Conservation (phyloP, 2,329 filamentous ascomycete genomes). For the Neofusicoccum umdonicola region DNA sequence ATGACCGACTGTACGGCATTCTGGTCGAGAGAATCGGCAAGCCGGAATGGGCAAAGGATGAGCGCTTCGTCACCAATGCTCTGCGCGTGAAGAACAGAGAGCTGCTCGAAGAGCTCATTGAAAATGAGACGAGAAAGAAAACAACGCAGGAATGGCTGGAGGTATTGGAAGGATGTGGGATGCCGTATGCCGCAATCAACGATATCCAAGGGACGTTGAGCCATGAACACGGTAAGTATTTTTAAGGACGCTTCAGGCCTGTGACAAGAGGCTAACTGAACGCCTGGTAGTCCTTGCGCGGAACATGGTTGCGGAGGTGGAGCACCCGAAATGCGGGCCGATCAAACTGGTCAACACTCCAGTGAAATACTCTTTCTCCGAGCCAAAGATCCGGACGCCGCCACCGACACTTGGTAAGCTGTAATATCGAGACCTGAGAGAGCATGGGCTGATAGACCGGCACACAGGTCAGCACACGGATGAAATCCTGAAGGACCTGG, state of each 20-base stretch:
- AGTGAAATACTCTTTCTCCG: slow-evolving; percentile 86
- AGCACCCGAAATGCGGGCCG: slow-evolving; percentile 78
- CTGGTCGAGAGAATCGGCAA: slow-evolving; percentile 57
- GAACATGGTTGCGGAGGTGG: slow-evolving; percentile 84
- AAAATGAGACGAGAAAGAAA: slow-evolving; percentile 68
- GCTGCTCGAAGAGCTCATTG: slow-evolving; percentile 75
- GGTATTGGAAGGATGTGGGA: slow-evolving; percentile 81
- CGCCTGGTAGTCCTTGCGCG: slow-evolving; percentile 60
- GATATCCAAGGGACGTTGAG: slow-evolving; percentile 82
- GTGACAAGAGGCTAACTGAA: slow-evolving; percentile 5
- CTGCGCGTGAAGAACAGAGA: slow-evolving; percentile 66
- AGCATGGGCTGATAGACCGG: slow-evolving; percentile 32
- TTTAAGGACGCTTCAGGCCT: not conserved
- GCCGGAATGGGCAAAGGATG: slow-evolving; percentile 58
- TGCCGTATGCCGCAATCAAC: slow-evolving; percentile 94
- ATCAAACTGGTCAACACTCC: slow-evolving; percentile 92
- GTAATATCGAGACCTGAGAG: not conserved
- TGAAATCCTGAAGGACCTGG: slow-evolving; percentile 31
- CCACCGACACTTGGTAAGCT: slow-evolving; percentile 69
- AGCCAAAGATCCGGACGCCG: slow-evolving; percentile 70
- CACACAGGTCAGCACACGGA: slow-evolving; percentile 34
- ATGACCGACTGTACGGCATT: slow-evolving; percentile 61
- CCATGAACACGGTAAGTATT: slow-evolving; percentile 70
- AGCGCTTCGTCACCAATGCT: slow-evolving; percentile 58
- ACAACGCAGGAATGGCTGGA: slow-evolving; percentile 87